A percentile compares a stretch with the other conserved stretches of the same genome.
Evolutionary conservation across 805 yeast species (phyloP).

Genomic region (Wickerhamomyces canadensis): DNA sequence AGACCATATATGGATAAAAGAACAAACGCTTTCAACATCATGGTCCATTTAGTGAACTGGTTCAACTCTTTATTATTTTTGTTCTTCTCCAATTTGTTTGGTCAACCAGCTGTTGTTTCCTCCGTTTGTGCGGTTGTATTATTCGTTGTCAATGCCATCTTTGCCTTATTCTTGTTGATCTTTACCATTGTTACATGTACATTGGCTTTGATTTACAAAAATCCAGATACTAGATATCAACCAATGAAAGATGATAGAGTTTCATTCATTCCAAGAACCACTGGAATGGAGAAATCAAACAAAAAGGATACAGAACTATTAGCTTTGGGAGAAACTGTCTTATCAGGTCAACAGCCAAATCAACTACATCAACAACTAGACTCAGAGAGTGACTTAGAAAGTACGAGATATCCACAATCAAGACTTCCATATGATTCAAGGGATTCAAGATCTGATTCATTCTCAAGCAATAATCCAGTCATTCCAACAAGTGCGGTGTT

Average conservation of each 20-base stretch:
- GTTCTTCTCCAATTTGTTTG: slow-evolving; percentile 81
- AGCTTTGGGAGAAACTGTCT: slow-evolving; percentile 25
- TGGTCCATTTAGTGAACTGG: slow-evolving; percentile 72
- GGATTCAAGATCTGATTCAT: slow-evolving; percentile 18
- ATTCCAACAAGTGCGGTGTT: slow-evolving; percentile 24
- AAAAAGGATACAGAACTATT: slow-evolving; percentile 25
- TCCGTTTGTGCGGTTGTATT: slow-evolving; percentile 89
- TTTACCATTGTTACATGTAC: slow-evolving; percentile 86
- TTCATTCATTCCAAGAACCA: slow-evolving; percentile 75
- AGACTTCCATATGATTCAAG: slow-evolving; percentile 2
- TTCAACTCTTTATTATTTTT: slow-evolving; percentile 81
- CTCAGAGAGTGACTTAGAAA: slow-evolving; percentile 12
- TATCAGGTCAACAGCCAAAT: slow-evolving; percentile 24
- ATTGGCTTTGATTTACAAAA: slow-evolving; percentile 76
- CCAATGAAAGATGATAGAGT: slow-evolving; percentile 96
- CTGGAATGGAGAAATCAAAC: slow-evolving; percentile 19
- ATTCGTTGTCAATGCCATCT: slow-evolving; percentile 83
- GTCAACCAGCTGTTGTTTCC: slow-evolving; percentile 81
- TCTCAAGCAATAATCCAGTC: slow-evolving; percentile 11
- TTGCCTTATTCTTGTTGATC: slow-evolving; percentile 74
- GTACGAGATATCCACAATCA: slow-evolving; percentile 12
- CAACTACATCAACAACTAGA: slow-evolving; percentile 12
- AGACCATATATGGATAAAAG: slow-evolving; percentile 94
- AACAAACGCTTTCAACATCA: slow-evolving; percentile 89
- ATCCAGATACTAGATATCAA: slow-evolving; percentile 93